Percentiles rank a stretch among this genome's conserved stretches.
Conservation (phyloP, 2,329 filamentous ascomycete species). For the Epichloe elymi region DNA sequence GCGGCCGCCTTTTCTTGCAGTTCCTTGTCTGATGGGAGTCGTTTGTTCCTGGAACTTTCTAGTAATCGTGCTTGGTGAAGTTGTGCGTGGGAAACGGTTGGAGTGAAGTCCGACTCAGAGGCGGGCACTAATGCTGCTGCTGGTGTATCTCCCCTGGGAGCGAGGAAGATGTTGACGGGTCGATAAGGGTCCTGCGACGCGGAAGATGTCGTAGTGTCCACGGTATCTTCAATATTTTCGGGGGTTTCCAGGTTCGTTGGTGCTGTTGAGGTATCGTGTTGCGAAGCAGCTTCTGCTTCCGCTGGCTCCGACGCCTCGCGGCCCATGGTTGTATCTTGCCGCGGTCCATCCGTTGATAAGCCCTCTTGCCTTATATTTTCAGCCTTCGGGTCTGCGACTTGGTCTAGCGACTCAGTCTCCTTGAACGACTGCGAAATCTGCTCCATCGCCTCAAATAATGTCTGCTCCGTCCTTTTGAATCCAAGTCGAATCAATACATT, state of each 20-base stretch:
- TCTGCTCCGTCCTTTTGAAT: conserved; percentile 64
- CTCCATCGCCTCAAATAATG: conserved; percentile 72
- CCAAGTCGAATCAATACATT: conserved; percentile 65
- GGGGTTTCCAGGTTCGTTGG: conserved; percentile 9
- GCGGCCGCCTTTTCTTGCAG: conserved; percentile 55
- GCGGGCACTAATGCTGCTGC: conserved; percentile 55
- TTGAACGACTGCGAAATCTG: conserved; percentile 69
- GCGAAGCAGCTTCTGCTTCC: background rate
- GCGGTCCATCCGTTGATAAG: background rate
- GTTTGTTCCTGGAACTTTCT: conserved; percentile 52
- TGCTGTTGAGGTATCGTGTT: conserved; percentile 4
- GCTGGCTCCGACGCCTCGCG: conserved; percentile 6
- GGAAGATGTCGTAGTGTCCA: conserved; percentile 1
- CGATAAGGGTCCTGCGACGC: conserved; percentile 23
- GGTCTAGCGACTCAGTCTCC: conserved; percentile 18
- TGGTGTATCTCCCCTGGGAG: conserved; percentile 61
- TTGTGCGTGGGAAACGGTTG: conserved; percentile 62
- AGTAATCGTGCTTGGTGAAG: conserved; percentile 57
- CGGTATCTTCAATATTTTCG: background rate
- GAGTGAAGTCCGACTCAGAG: conserved; percentile 64
- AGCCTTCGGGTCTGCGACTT: conserved; percentile 2
- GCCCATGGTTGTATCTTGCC: conserved; percentile 13
- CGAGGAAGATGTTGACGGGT: conserved; percentile 61
- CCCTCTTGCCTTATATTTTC: conserved; percentile 4
- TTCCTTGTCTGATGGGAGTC: conserved; percentile 73